Conservation (phyloP, 805 yeast species). For the Cyberlindnera americana region DNA sequence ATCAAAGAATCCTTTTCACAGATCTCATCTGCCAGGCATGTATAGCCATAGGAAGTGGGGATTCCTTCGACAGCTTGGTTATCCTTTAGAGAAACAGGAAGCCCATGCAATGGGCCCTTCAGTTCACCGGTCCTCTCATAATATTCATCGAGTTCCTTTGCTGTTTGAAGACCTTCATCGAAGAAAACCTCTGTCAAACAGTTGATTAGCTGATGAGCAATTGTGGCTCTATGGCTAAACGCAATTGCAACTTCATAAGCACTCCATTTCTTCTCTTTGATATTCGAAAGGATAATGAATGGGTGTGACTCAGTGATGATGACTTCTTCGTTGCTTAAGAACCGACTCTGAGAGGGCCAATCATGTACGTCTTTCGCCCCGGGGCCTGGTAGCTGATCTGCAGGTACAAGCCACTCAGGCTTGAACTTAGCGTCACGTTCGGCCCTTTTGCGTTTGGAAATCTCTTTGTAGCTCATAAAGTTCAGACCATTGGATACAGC, state of each 20-base stretch:
- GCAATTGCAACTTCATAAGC: slow-evolving; percentile 48
- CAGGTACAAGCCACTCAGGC: slow-evolving; percentile 18
- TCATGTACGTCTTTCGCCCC: slow-evolving; percentile 36
- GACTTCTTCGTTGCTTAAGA: slow-evolving; percentile 32
- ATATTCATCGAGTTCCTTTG: slow-evolving; percentile 51
- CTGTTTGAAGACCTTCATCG: slow-evolving; percentile 54
- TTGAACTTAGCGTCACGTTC: slow-evolving; percentile 39
- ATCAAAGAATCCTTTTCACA: not conserved
- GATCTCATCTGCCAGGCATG: slow-evolving; percentile 39
- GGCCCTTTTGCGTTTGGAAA: slow-evolving; percentile 39
- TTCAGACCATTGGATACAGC: too few species aligned
- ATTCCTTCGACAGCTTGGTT: slow-evolving; percentile 39
- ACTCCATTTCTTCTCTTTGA: slow-evolving; percentile 33
- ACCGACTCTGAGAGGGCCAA: slow-evolving; percentile 36
- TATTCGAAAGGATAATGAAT: slow-evolving; percentile 23
- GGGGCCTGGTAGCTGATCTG: slow-evolving; percentile 14
- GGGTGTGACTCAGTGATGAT: slow-evolving; percentile 29
- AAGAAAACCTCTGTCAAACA: slow-evolving; percentile 39
- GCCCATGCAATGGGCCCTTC: slow-evolving; percentile 64
- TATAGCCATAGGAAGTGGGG: slow-evolving; percentile 47
- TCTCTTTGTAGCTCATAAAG: slow-evolving; percentile 33
- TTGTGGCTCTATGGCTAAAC: slow-evolving; percentile 53
- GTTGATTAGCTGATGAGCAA: slow-evolving; percentile 52
- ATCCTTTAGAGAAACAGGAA: slow-evolving; percentile 61
- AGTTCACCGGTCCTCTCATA: slow-evolving; percentile 44